Evolutionary conservation across 2,329 filamentous ascomycete genomes (phyloP), one percentile per base, ranked within the genome.

Genomic region (Fusarium sp.): DNA sequence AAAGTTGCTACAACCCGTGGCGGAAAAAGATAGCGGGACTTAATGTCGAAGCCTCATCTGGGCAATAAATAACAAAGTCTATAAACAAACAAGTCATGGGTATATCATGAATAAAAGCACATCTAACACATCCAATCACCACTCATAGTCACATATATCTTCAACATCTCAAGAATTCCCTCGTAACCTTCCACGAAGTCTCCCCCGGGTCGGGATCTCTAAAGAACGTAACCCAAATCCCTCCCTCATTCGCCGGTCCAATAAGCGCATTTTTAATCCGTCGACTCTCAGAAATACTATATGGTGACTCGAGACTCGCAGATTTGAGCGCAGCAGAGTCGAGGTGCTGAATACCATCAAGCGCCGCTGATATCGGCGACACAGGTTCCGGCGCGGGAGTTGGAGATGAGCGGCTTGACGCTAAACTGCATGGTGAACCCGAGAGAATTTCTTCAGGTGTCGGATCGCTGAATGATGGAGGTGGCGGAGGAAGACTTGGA

Each of bases 231-330:
- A 74, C 46, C 75, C 75, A 80, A 12, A 77, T 71, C 0, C 78
- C 77, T 4, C 60, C 60, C 7, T 70, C 48, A 18, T 77, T 74
- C 7, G 64, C 62, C 2, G 70, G 67, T 3, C 78, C 78, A 20
- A 81, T 77, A 0, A 78, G 23, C 2, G 74, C 64, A 27, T 80
- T 81, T 48, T 80, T 78, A 4, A 81, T 71, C 8, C 80, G 73
- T 3, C 60, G 50, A 2, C 46, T 33, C 49, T 80, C 77, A 0
- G 74, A 66, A 0, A 81, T 58, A 10, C 75, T 74, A 48, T 75
- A 81, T 0, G 79, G 80, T 13, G 78, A 35, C 14, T 76, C 73
- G 0, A 78, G 64, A 2, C 37, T 45, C 2, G 40, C 44, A 0
- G 62, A 37, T 4, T 73, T 70, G 6, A 74, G 41, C 11, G 50